Base-by-base conservation (phyloP, 768 basidiomycete species). In the Lyophyllum shimeji region DNA sequence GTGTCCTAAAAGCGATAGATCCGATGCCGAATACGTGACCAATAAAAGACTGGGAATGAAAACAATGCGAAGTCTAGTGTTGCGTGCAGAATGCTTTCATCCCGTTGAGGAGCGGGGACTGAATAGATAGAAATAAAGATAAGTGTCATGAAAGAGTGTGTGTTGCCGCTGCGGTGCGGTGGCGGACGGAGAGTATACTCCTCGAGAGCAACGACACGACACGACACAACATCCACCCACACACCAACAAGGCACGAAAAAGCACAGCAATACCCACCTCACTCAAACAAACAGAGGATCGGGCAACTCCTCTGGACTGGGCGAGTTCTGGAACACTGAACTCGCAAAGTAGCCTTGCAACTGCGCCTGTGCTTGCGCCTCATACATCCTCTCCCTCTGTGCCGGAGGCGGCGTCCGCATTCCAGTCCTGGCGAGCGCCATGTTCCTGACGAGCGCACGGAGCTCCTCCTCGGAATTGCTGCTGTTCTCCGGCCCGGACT, bases 251-350 rank as follows among this genome's bases (percentile, higher is more conserved):
- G 11, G 4, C 15, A 11, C 12, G 3, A 9, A 46, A 2, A 49
- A 51, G 39, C 20, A 31, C 7, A 13, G n/a, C n/a, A n/a, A n/a
- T n/a, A 37, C 29, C 43, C 17, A 54, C 48, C 56, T 46, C 50
- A 31, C 69, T 79, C 69, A 79, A 50, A 74, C 72, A 66, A 87
- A 85, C 60, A 78, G 74, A 53, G 87, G 88, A 57, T 83, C 81
- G 45, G 90, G 90, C 46, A 92, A 73, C 66, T 89, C 89, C 58
- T 91, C 90, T 50, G 90, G 90, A 64, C 86, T 90, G 15, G 90
- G 90, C 56, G 88, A 90, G 76, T 90, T 92, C 79, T 91, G 90
- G 83, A 90, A 92, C 65, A 79, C 76, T 29, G 89, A 90, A 65
- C 88, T 90, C 61, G 90, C 89, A 69, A 89, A 92, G 66, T 82